Evolutionary conservation across 306 rosid genomes (phyloP).

Genomic region (Geum urbanum): DNA sequence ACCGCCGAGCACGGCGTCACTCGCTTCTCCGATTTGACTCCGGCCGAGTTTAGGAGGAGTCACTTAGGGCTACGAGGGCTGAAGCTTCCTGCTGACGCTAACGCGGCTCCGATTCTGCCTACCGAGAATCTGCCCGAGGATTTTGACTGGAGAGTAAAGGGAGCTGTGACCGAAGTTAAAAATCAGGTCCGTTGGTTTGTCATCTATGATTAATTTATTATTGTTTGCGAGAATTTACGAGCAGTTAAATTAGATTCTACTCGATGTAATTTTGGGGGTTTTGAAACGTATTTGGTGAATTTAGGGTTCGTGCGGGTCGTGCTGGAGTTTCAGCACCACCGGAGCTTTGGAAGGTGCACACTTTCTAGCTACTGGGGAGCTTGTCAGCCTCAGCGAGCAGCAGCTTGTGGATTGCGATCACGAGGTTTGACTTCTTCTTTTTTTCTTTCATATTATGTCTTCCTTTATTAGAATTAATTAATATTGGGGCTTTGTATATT

Average conservation of each 20-base stretch:
- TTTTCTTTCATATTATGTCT: neutral
- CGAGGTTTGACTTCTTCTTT: slow-evolving; percentile 49
- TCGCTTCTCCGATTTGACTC: slow-evolving; percentile 73
- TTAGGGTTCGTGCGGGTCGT: slow-evolving; percentile 95
- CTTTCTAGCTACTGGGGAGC: slow-evolving; percentile 73
- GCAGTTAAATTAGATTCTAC: no score
- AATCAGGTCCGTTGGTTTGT: slow-evolving; percentile 49
- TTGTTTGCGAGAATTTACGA: neutral
- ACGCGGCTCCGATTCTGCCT: slow-evolving; percentile 72
- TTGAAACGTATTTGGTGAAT: slow-evolving; percentile 14
- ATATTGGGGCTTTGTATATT: neutral
- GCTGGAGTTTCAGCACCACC: slow-evolving; percentile 95
- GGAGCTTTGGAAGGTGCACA: slow-evolving; percentile 98
- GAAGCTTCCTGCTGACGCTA: slow-evolving; percentile 57
- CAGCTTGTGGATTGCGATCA: slow-evolving; percentile 97
- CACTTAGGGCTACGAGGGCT: slow-evolving; percentile 66
- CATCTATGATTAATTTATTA: neutral
- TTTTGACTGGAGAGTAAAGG: slow-evolving; percentile 90
- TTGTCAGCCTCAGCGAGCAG: slow-evolving; percentile 93
- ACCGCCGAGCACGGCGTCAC: slow-evolving; percentile 86
- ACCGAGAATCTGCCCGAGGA: slow-evolving; percentile 69
- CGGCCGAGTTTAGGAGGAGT: slow-evolving; percentile 52
- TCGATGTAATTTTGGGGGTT: neutral
- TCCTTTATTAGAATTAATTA: neutral
- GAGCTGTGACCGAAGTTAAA: slow-evolving; percentile 74